These are phyloP conservation scores for Entelexis sorbosivorans DNA, from an alignment of 1,139 yeast species.

Conservation along the genomic window DNA sequence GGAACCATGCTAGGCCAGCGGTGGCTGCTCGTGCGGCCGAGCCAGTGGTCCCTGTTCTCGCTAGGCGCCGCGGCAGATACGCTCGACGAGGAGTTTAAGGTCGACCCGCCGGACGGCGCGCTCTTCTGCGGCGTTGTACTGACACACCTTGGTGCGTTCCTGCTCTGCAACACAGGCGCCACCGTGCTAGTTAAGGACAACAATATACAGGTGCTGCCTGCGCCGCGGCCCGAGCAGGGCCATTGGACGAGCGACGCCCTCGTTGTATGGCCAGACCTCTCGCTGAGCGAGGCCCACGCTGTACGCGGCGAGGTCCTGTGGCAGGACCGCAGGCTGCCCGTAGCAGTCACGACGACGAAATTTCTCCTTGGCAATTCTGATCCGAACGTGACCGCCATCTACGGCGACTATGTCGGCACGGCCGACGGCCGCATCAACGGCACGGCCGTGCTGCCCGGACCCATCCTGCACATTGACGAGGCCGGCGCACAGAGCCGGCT, in stretches of 20 bases:
- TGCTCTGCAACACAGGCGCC: constrained; percentile 9
- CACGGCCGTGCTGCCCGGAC: constrained; percentile 10
- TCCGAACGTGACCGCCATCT: constrained; percentile 9
- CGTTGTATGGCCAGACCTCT: not conserved
- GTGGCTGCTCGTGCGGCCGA: constrained; percentile 6
- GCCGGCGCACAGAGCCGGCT: not conserved
- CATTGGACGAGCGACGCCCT: not conserved
- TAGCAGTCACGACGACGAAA: not conserved
- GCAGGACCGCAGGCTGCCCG: not conserved
- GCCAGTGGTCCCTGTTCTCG: constrained; percentile 11
- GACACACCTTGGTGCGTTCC: constrained; percentile 3
- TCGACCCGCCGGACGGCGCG: constrained; percentile 11
- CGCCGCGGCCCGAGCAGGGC: not conserved
- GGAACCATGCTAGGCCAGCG: not conserved
- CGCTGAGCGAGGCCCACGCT: not conserved
- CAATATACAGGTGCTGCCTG: constrained; percentile 17
- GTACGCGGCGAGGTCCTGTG: constrained; percentile 8
- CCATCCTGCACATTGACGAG: constrained; percentile 9
- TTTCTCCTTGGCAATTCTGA: constrained; percentile 9
- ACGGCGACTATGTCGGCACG: constrained; percentile 2
- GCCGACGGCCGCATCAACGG: constrained; percentile 11
- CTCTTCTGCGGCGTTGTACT: not conserved
- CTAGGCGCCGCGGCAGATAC: not conserved
- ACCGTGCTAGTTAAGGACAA: constrained; percentile 8
- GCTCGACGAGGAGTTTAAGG: constrained; percentile 15